Evolutionary conservation across 1,284 basidiomycete genomes (phyloP).

Genomic region (Ustilago nuda): DNA sequence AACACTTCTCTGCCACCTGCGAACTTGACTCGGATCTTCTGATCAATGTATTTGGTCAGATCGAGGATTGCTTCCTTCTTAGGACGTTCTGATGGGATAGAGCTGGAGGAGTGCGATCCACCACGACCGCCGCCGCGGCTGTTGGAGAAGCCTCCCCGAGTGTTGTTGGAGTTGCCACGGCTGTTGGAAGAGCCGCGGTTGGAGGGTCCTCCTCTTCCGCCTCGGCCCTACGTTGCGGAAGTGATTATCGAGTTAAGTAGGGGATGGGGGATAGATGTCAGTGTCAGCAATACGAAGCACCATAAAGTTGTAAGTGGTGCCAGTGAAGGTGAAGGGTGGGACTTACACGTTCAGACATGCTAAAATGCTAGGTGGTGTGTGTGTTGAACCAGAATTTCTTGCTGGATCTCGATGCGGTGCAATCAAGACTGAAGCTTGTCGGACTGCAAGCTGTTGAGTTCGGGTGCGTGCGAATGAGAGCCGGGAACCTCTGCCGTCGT

Average conservation of each 20-base stretch:
- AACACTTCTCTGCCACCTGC: constrained; percentile 94
- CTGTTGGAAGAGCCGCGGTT: constrained; percentile 11
- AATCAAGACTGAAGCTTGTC: neutral
- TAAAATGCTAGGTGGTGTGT: neutral
- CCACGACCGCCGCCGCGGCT: constrained; percentile 14
- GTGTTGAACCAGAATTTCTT: neutral
- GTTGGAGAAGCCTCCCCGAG: constrained; percentile 5
- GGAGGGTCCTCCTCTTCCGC: constrained; percentile 17
- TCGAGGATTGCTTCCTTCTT: constrained; percentile 96
- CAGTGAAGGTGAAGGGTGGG: neutral
- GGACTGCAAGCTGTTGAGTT: neutral
- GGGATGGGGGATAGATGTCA: neutral
- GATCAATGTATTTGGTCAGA: constrained; percentile 91
- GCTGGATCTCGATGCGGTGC: neutral
- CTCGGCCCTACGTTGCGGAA: constrained; percentile 20
- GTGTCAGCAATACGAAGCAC: neutral
- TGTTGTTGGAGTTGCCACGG: constrained; percentile 18
- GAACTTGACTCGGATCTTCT: constrained; percentile 93
- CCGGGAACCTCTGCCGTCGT: neutral
- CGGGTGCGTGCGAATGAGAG: neutral
- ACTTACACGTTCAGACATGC: constrained; percentile 48
- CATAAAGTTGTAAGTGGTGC: neutral
- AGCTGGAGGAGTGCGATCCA: constrained; percentile 3
- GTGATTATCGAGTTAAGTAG: neutral
- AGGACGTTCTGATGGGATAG: constrained; percentile 76